phyloP scores from a whole-genome alignment of 768 basidiomycete genomes.

The Cystofilobasidium bisporidii region DNA sequence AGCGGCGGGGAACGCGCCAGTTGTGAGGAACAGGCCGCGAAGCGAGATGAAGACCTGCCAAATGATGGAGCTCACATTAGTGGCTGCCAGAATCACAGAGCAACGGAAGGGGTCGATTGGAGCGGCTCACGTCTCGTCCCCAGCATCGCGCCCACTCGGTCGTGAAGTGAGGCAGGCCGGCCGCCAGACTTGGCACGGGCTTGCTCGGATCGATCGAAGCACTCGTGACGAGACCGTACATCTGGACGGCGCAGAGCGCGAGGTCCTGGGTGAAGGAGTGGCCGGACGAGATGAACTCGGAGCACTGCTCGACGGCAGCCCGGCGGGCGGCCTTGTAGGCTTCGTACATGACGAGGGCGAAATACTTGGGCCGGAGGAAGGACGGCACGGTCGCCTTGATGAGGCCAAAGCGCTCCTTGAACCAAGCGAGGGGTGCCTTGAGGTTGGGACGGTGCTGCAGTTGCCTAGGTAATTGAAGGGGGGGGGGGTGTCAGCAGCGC shows the following conservation, averaged over 20 bases:
- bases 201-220: conserved; percentile 66
- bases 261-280: conserved; percentile 84
- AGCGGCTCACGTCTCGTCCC: conserved; percentile 63
- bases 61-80: too few relatives aligned
- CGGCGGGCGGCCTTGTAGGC: conserved; percentile 86
- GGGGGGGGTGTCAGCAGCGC: neutral
- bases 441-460: conserved; percentile 57
- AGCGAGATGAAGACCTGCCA: conserved; percentile 63
- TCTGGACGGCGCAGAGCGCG: conserved; percentile 58
- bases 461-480: conserved; percentile 37
- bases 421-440: conserved; percentile 64
- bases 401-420: conserved; percentile 74
- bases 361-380: conserved; percentile 91
- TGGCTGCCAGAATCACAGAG: neutral
- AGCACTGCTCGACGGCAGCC: conserved; percentile 73
- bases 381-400: conserved; percentile 65
- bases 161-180: conserved; percentile 89
- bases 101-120: too few relatives aligned
- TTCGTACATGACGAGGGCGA: conserved; percentile 77
- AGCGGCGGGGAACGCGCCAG: conserved; percentile 67
- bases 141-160: conserved; percentile 91
- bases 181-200: conserved; percentile 72
- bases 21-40: conserved; percentile 84
- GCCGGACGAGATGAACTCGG: conserved; percentile 74
- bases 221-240: conserved; percentile 82